A percentile compares a stretch with the other conserved stretches of the same genome.
Conservation (phyloP, 2,329 filamentous ascomycete genomes). For the Fusarium verrucosum region DNA sequence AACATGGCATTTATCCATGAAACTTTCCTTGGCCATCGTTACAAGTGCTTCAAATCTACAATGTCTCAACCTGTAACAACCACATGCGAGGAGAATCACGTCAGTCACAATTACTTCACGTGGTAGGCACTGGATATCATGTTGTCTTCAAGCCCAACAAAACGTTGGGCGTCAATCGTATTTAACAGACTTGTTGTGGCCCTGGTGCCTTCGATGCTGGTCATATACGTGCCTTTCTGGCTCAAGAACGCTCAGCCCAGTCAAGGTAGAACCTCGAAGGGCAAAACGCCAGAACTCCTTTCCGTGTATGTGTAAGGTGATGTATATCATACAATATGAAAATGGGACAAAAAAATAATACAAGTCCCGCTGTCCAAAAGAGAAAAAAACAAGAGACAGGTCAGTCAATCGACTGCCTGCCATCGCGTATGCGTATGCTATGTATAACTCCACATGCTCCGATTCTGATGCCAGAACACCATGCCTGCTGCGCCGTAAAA, state of each 20-base stretch:
- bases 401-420: constrained; percentile 10
- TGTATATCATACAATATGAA: constrained; percentile 31
- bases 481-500: constrained; percentile 33
- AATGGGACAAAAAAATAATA: constrained; percentile 9
- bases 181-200: constrained; percentile 18
- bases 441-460: constrained; percentile 22
- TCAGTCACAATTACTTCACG: background rate
- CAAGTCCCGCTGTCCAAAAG: constrained; percentile 18
- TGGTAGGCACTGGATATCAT: background rate
- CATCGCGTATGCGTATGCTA: constrained; percentile 30
- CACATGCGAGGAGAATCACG: background rate
- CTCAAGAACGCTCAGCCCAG: constrained; percentile 18
- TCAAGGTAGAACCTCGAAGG: constrained; percentile 8
- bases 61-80: constrained; percentile 5
- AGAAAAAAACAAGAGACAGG: constrained; percentile 11
- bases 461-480: constrained; percentile 24
- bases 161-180: constrained; percentile 12
- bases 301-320: constrained; percentile 26
- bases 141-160: constrained; percentile 22
- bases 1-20: constrained; percentile 1
- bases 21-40: background rate
- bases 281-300: constrained; percentile 25
- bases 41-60: background rate
- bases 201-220: constrained; percentile 18
- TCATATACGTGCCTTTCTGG: constrained; percentile 14